phyloP scores from a whole-genome alignment of 441 rosid genomes.

The Arabidopsis lyrata region DNA sequence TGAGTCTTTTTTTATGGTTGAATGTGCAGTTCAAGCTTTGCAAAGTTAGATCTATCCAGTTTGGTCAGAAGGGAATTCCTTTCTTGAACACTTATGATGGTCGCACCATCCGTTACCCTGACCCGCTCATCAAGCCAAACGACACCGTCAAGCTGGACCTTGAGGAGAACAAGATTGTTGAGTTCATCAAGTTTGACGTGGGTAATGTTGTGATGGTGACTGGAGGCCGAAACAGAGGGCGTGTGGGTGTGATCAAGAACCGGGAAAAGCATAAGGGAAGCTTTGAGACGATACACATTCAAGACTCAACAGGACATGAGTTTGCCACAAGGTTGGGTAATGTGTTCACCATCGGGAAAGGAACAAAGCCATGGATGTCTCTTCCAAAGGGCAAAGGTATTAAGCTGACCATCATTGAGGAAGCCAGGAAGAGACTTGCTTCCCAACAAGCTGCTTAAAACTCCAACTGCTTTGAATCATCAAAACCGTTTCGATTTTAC shows the following conservation, averaged over 20 bases:
- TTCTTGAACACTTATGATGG: constrained; percentile 82
- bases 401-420: constrained; percentile 75
- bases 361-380: constrained; percentile 79
- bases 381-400: constrained; percentile 93
- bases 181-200: constrained; percentile 79
- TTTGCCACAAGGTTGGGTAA: constrained; percentile 83
- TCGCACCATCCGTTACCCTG: constrained; percentile 77
- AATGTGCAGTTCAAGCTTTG: constrained; percentile 73
- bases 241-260: constrained; percentile 79
- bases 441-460: constrained; percentile 55
- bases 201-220: constrained; percentile 91
- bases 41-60: constrained; percentile 71
- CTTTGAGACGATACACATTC: constrained; percentile 80
- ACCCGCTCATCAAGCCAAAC: constrained; percentile 76
- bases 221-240: constrained; percentile 83
- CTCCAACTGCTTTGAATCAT: neutral
- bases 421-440: constrained; percentile 75
- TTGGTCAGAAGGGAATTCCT: constrained; percentile 80
- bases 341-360: constrained; percentile 79
- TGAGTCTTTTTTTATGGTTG: neutral
- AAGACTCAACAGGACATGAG: constrained; percentile 75
- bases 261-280: constrained; percentile 86
- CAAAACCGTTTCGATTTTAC: neutral
- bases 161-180: constrained; percentile 71
- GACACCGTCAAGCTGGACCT: constrained; percentile 84